Conservation (phyloP, 768 basidiomycete species). For the Tephrocybe sp. region DNA sequence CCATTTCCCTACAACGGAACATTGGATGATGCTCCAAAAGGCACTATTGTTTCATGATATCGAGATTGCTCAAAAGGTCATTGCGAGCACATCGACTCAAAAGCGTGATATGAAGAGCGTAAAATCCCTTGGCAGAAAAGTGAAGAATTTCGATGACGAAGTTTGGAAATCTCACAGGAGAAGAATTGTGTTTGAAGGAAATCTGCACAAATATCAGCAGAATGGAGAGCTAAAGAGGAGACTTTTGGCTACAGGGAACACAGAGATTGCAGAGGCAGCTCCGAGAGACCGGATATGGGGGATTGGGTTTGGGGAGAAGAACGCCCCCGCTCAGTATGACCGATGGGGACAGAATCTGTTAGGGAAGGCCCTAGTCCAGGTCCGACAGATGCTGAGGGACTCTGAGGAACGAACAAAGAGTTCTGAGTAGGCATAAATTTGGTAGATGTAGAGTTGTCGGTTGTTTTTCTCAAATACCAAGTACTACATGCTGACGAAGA, state of each 20-base stretch:
- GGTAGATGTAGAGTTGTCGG: neutral
- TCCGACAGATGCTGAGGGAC: constrained; percentile 22
- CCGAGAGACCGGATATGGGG: constrained; percentile 66
- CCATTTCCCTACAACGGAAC: constrained; percentile 9
- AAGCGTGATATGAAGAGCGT: constrained; percentile 38
- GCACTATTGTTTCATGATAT: constrained; percentile 53
- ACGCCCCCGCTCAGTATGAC: constrained; percentile 39
- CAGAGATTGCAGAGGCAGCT: constrained; percentile 53
- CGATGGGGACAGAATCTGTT: constrained; percentile 60
- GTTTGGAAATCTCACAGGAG: constrained; percentile 47
- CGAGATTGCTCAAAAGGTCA: constrained; percentile 40
- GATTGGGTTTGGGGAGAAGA: constrained; percentile 52
- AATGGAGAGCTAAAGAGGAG: constrained; percentile 39
- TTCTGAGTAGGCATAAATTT: neutral
- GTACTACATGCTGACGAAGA: neutral
- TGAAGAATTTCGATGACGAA: constrained; percentile 46
- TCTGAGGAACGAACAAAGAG: constrained; percentile 1
- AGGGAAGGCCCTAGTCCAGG: constrained; percentile 46
- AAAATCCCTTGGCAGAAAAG: constrained; percentile 54
- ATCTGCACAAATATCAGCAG: constrained; percentile 53
- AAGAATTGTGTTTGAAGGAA: constrained; percentile 54
- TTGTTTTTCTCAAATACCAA: neutral
- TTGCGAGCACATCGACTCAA: constrained; percentile 32
- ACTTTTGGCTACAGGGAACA: constrained; percentile 49
- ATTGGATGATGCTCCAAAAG: constrained; percentile 36